phyloP scores from a whole-genome alignment of 768 basidiomycete species.

The Rhizopogon sp. region DNA sequence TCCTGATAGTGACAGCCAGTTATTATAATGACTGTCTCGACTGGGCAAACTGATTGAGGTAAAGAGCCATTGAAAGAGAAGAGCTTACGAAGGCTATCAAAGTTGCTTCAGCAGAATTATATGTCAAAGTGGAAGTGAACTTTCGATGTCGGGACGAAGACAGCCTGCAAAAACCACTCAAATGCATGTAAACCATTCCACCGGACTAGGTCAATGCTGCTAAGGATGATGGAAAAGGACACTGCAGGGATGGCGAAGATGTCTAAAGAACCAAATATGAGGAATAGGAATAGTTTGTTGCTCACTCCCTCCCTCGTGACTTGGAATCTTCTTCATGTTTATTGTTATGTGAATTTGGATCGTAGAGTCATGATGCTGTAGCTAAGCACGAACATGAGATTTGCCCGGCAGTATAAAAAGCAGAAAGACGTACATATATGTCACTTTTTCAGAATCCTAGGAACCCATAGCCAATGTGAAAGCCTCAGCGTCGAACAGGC shows the following conservation, averaged over 20 bases:
- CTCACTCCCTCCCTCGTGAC: constrained; percentile 55
- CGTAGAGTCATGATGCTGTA: constrained; percentile 38
- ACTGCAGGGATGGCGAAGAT: constrained; percentile 18
- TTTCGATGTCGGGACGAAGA: constrained; percentile 22
- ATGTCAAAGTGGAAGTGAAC: background rate
- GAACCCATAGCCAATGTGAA: constrained; percentile 48
- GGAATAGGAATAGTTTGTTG: constrained; percentile 59
- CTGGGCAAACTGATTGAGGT: no score
- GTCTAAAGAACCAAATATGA: constrained; percentile 37
- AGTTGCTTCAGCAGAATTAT: background rate
- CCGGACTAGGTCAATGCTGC: constrained; percentile 18
- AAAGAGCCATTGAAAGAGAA: constrained; percentile 2
- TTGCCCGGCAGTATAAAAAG: background rate
- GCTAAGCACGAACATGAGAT: constrained; percentile 25
- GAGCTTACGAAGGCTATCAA: constrained; percentile 21
- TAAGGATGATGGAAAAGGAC: constrained; percentile 4
- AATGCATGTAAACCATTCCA: constrained; percentile 25
- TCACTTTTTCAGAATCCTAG: constrained; percentile 39
- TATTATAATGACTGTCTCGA: background rate
- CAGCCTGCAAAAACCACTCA: constrained; percentile 7
- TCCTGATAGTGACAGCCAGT: no score
- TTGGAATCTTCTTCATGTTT: constrained; percentile 45
- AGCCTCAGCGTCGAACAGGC: constrained; percentile 30
- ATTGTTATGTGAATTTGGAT: constrained; percentile 61
- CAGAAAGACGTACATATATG: constrained; percentile 49